Percentiles rank a stretch among this genome's conserved stretches.
Conservation (phyloP, 495 filamentous ascomycete genomes). For the Hypoxylon lienhwacheense region DNA sequence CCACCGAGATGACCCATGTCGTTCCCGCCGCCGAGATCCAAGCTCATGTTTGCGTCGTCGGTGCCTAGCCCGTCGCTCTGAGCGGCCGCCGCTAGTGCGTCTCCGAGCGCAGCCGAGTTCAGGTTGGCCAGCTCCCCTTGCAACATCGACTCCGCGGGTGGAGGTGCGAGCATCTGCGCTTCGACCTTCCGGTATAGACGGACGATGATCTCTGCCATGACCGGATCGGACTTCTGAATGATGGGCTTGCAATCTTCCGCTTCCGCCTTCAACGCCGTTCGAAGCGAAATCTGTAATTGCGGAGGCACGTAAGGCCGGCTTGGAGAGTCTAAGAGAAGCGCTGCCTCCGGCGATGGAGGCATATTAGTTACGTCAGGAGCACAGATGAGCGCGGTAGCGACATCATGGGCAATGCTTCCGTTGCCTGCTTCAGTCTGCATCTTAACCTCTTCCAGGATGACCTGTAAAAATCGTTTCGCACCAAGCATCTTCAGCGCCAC, state of each 20-base stretch:
- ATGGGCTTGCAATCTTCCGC: constrained; percentile 65
- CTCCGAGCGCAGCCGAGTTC: constrained; percentile 35
- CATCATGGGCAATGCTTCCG: constrained; percentile 69
- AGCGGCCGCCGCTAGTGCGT: constrained; percentile 42
- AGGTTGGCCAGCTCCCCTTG: constrained; percentile 36
- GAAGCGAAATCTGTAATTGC: constrained; percentile 53
- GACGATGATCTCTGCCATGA: constrained; percentile 70
- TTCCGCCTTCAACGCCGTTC: constrained; percentile 68
- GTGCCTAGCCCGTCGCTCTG: constrained; percentile 32
- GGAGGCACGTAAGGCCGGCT: constrained; percentile 31
- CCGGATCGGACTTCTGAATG: constrained; percentile 61
- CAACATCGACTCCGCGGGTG: constrained; percentile 38
- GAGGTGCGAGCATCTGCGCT: constrained; percentile 50
- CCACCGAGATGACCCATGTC: constrained; percentile 33
- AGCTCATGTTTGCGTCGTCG: constrained; percentile 27
- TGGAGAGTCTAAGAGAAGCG: constrained; percentile 29
- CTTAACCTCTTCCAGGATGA: constrained; percentile 72
- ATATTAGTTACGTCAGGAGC: constrained; percentile 60
- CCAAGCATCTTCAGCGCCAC: constrained; percentile 70
- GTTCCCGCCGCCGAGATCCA: constrained; percentile 30
- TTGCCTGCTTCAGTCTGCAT: constrained; percentile 50
- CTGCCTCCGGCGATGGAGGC: constrained; percentile 45
- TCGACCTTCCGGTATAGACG: constrained; percentile 76
- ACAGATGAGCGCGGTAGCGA: constrained; percentile 72
- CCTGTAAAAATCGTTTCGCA: constrained; percentile 59